Base-by-base conservation (phyloP, 495 filamentous ascomycete genomes). In the Aspergillus campestris region DNA sequence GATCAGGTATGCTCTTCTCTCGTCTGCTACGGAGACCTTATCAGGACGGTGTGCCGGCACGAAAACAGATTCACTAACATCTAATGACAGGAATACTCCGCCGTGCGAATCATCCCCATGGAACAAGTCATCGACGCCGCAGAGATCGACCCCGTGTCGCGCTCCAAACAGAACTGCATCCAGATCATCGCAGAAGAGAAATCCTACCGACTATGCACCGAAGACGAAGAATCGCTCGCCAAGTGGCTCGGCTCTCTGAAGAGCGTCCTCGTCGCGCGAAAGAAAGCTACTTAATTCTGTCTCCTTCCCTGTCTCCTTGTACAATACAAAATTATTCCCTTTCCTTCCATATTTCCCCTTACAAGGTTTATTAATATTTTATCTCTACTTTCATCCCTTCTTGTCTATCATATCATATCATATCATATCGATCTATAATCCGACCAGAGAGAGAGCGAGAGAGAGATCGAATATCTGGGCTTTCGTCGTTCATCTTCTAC, bases 181-280 rank as follows among this genome's bases (percentile, higher is more conserved):
- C 92, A 98, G 61, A 78, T 96, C 55, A 95, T 98, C 65, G 86
- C 86, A 37, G 91, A 94, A 51, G 90, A 95, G 57, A 91, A 94
- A 64, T 88, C 79, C 42, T 95, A 91, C 49, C 81, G 87, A 33
- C 90, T 95, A 48, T 92, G 86, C 59, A 82, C 87, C 1, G 64
- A 77, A 13, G 80, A 84, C 56, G 92, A 98, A 65, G 90, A 95
- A 51, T 67, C 75, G 13, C 69, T 97, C 35, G 81, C 89, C 8
- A 84, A 83, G 50, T 94, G 86, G 71, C 71, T 97, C 2, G 92
- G 94, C 0, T 85, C 87, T 1, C 71, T 97, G 58, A 96, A 96
- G 66, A 95, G 88, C 60, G 73, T 94, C 45, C 66, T 96, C 36
- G 64, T 64, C 41, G 61, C 62, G 6, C 65, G 81, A 74, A 59